These are phyloP conservation scores for Dissoconium aciculare DNA, from an alignment of 2,329 filamentous ascomycete genomes.

Conservation along the genomic window DNA sequence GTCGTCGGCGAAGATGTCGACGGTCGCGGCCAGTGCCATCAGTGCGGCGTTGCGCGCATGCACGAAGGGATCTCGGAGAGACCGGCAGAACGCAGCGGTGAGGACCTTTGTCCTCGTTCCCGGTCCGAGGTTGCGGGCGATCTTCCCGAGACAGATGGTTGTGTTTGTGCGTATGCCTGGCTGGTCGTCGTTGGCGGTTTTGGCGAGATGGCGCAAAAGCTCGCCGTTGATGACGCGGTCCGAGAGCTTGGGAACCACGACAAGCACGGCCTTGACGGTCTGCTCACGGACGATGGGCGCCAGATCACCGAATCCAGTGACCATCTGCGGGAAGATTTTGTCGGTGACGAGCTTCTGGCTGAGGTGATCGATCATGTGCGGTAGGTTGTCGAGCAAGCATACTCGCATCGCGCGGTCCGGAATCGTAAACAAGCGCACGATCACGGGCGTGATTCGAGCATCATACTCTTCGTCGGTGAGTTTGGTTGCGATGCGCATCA, in stretches of 20 bases:
- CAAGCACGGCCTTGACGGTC: slow-evolving; percentile 84
- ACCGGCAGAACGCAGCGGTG: slow-evolving; percentile 78
- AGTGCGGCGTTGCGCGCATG: slow-evolving; percentile 84
- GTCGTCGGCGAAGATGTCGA: slow-evolving; percentile 75
- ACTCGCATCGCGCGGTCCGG: slow-evolving; percentile 87
- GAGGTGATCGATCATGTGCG: slow-evolving; percentile 79
- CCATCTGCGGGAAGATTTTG: slow-evolving; percentile 91
- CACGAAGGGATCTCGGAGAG: slow-evolving; percentile 83
- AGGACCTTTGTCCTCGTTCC: slow-evolving; percentile 73
- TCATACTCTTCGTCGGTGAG: slow-evolving; percentile 84
- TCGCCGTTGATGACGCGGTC: slow-evolving; percentile 91
- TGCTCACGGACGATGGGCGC: slow-evolving; percentile 88
- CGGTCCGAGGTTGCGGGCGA: slow-evolving; percentile 71
- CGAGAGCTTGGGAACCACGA: slow-evolving; percentile 74
- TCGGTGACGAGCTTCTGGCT: slow-evolving; percentile 83
- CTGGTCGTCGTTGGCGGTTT: slow-evolving; percentile 94
- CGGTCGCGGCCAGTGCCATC: slow-evolving; percentile 70
- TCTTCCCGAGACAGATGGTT: slow-evolving; percentile 92
- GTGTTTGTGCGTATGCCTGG: slow-evolving; percentile 96
- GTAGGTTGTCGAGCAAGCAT: slow-evolving; percentile 75
- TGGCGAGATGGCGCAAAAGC: slow-evolving; percentile 75
- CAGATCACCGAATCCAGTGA: slow-evolving; percentile 86
- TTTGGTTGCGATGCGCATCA: slow-evolving; percentile 82
- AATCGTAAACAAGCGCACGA: slow-evolving; percentile 75
- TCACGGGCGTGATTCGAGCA: slow-evolving; percentile 63